Evolutionary conservation across 2,329 filamentous ascomycete genomes (phyloP), one percentile per base, ranked within the genome.

Genomic region (Colletotrichum tamarilloi): DNA sequence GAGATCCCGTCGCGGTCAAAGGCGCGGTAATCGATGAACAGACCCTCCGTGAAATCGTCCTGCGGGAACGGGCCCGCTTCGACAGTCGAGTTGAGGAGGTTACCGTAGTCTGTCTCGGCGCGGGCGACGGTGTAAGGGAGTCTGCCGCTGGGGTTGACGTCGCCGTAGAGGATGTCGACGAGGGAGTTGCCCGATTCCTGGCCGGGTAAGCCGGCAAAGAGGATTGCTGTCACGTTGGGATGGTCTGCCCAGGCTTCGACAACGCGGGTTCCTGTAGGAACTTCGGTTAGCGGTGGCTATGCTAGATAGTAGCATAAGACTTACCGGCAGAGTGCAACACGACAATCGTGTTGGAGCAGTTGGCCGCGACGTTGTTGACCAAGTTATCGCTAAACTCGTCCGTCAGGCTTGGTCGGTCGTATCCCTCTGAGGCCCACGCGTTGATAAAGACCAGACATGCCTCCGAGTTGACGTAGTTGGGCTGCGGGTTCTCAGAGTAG

Each of bases 11-110:
- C 80, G 77, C 91, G 92, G 84, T 97, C 94, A 77, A 97, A 97
- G 79, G 95, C 87, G 7, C 94, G 91, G 83, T 97, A 96, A 83
- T 97, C 94, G 76, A 95, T 90, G 79, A 94, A 94, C 0, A 95
- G 83, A 0, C 93, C 94, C 78, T 96, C 93, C 3, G 85, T 86
- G 79, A 96, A 95, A 79, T 94, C 90, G 77, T 95, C 93, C 80
- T 96, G 93, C 0, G 94, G 94, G 62, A 49, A 73, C 24, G 84
- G 83, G 74, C 90, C 89, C 12, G 26, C 78, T 22, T 59, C 59
- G 0, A 92, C 86, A 4, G 92, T 82, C 1, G 87, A 89, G 76
- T 93, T 93, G 1, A 93, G 89, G 26, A 89, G 83, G 1, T 90
- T 88, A 2, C 94, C 94, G 75, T 95, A 97, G 80, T 96, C 93